Evolutionary conservation across 768 basidiomycete species (phyloP), one percentile per base, ranked within the genome.

Genomic region (Coprinellus micaceus): DNA sequence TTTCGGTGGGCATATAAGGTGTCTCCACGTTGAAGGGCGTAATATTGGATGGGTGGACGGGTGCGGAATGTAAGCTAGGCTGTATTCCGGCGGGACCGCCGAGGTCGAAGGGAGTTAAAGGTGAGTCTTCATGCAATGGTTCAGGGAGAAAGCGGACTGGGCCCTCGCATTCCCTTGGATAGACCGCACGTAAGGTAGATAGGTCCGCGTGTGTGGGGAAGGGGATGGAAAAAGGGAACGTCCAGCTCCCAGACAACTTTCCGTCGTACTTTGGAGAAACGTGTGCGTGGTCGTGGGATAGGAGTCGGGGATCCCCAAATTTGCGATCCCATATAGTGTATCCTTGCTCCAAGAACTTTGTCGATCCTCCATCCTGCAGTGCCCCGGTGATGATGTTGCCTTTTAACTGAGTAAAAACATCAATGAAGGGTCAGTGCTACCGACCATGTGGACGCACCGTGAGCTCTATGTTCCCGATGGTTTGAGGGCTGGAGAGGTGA

Each of bases 161-260:
- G 10, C 25, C 6, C 4, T 22, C 22, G 45, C 12, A 6, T n/a
- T 11, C 45, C 12, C 24, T 47, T 21, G 45, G 5, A 21, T 51
- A 21, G 6, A 36, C 22, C 4, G 41, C 22, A 45, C 13, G 7
- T 5, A 43, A 21, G 5, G 53, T 44, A n/a, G 43, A 7, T 9
- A 28, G 21, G 41, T 54, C 37, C 6, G 22, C 30, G 17, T 24
- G 41, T 6, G 13, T 44, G 4, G 53, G 53, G 28, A 54, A 44
- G n/a, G 40, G 53, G 6, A 54, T 36, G 7, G 24, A 54, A 25
- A 54, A 54, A 21, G 53, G 53, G 30, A 54, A 54, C 11, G 39
- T 22, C 33, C 52, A 33, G 36, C 19, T 41, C 11, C 39, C 37
- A 3, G 15, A n/a, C 41, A 53, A 26, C 10, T 17, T 24, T 12